Percentiles rank a stretch among this genome's conserved stretches.
Conservation (phyloP, 1,284 basidiomycete genomes). For the Leccinum fallax region DNA sequence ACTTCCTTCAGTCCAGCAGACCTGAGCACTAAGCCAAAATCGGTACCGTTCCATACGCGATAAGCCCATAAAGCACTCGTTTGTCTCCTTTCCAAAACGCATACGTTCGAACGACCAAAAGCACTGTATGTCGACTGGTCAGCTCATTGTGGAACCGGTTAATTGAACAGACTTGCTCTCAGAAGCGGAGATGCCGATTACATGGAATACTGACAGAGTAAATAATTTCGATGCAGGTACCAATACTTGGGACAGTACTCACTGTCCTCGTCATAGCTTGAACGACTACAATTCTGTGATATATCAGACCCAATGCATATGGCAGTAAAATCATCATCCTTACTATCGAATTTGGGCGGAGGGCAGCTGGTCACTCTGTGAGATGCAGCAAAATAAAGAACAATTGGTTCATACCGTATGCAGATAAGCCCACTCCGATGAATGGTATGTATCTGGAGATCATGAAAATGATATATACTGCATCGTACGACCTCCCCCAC, state of each 20-base stretch:
- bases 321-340: background rate
- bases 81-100: background rate
- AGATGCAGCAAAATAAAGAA: background rate
- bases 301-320: background rate
- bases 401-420: background rate
- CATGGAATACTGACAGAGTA: background rate
- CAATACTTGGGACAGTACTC: background rate
- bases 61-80: background rate
- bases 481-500: background rate
- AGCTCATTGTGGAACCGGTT: background rate
- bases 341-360: background rate
- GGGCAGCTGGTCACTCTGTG: background rate
- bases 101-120: background rate
- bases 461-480: background rate
- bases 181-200: background rate
- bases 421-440: background rate
- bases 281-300: background rate
- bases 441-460: constrained; percentile 1
- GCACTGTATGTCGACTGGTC: background rate
- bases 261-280: background rate
- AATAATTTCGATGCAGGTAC: background rate
- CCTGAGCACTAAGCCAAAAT: background rate
- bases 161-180: background rate
- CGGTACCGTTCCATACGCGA: background rate
- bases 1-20: background rate